These are phyloP conservation scores for Ascochyta lentis DNA, from an alignment of 2,329 filamentous ascomycete genomes.

Conservation along the genomic window DNA sequence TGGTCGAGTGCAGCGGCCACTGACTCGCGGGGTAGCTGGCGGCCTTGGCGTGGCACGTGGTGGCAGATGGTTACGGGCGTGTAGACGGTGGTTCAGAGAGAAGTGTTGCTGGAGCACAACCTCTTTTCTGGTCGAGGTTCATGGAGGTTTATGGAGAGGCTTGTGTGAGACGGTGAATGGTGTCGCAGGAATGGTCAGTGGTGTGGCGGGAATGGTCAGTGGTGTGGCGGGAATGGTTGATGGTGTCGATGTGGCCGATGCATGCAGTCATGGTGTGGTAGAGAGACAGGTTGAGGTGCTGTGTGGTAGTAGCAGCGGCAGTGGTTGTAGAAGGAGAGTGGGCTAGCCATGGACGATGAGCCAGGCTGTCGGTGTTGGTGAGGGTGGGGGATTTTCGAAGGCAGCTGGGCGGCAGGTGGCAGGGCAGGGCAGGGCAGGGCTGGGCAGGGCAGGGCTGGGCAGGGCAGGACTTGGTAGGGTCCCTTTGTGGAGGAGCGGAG, in stretches of 20 bases:
- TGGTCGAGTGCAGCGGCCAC: neutral
- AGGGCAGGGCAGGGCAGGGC: too few relatives aligned
- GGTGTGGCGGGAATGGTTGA: neutral
- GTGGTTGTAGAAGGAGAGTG: neutral
- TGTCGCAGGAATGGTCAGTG: too few relatives aligned
- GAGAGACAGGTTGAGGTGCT: neutral
- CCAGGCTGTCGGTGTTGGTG: neutral
- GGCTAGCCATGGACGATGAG: conserved; percentile 2
- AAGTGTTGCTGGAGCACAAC: neutral
- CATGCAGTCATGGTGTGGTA: neutral
- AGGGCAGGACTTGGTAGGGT: too few relatives aligned
- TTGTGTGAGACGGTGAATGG: neutral
- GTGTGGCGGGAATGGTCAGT: neutral
- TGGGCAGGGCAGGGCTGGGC: too few relatives aligned
- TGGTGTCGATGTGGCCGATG: neutral
- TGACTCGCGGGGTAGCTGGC: conserved; percentile 7
- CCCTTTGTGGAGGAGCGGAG: too few relatives aligned
- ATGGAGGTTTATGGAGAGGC: too few relatives aligned
- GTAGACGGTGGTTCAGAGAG: neutral
- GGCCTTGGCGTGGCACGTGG: too few relatives aligned
- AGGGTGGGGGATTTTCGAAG: too few relatives aligned
- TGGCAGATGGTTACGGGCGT: too few relatives aligned
- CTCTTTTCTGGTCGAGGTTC: too few relatives aligned
- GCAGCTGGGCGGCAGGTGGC: too few relatives aligned
- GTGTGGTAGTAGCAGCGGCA: neutral